phyloP scores from a whole-genome alignment of 164 flowering plant species.

The Euptelea pleiosperma region DNA sequence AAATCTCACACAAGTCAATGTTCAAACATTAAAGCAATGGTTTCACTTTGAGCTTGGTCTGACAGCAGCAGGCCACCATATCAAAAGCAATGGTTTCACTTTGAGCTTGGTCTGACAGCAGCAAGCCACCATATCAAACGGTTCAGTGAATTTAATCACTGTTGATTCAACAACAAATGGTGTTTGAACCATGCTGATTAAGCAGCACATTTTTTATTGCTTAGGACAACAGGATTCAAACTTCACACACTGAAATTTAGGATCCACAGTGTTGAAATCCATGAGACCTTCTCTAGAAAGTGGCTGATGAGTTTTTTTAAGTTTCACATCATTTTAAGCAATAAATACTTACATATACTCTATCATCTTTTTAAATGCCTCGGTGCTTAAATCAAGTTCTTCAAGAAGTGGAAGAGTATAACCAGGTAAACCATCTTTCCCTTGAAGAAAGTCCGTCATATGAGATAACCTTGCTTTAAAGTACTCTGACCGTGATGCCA shows the following conservation, averaged over 20 bases:
- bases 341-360: slow-evolving; percentile 86
- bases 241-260: neutral
- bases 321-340: neutral
- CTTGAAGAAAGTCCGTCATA: slow-evolving; percentile 70
- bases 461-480: slow-evolving; percentile 83
- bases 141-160: neutral
- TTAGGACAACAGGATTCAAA: neutral
- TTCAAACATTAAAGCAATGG: neutral
- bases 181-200: neutral
- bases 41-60: neutral
- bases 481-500: slow-evolving; percentile 94
- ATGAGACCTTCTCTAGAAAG: neutral
- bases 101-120: neutral
- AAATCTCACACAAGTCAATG: neutral
- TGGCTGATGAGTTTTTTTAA: neutral
- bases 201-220: neutral
- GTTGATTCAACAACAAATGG: neutral
- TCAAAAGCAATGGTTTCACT: neutral
- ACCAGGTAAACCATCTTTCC: slow-evolving; percentile 37
- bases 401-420: slow-evolving; percentile 67
- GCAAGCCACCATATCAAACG: neutral
- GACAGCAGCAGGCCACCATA: neutral
- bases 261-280: neutral
- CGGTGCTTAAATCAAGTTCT: slow-evolving; percentile 81
- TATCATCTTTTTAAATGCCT: slow-evolving; percentile 87